Percentiles rank a stretch among this genome's conserved stretches.
phyloP scores from a whole-genome alignment of 108 stramenopile genomes.

The Phaeodactylum tricornutum region DNA sequence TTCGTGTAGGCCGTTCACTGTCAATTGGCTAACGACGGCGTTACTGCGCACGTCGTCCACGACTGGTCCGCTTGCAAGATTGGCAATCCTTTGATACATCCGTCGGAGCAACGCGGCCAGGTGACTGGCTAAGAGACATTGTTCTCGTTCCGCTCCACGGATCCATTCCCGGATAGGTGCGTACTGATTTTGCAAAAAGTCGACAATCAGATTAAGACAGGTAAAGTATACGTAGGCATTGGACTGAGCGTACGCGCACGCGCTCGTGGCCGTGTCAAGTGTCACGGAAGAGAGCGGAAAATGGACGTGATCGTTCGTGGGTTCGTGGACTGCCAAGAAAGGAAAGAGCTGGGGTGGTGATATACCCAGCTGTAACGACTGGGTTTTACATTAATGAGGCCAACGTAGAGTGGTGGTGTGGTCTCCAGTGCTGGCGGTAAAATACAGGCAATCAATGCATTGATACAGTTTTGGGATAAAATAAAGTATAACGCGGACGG shows the following conservation, averaged over 20 bases:
- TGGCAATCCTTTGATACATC: slow-evolving; percentile 19
- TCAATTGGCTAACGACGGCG: slow-evolving; percentile 42
- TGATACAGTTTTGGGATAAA: slow-evolving; percentile 72
- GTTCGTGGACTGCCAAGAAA: too few species aligned
- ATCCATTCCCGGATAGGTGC: slow-evolving; percentile 43
- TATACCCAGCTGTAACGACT: too few species aligned
- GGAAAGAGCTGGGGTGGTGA: slow-evolving; percentile 35
- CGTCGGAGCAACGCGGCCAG: slow-evolving; percentile 26
- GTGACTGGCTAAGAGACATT: slow-evolving; percentile 20
- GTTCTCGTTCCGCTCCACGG: slow-evolving; percentile 8
- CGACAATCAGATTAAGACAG: slow-evolving; percentile 57
- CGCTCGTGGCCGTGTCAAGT: slow-evolving; percentile 42
- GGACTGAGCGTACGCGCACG: slow-evolving; percentile 31
- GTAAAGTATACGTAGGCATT: slow-evolving; percentile 51
- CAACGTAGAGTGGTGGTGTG: slow-evolving; percentile 59
- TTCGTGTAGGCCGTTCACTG: slow-evolving; percentile 37
- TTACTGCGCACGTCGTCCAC: slow-evolving; percentile 44
- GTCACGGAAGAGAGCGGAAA: slow-evolving; percentile 64
- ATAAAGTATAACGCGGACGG: slow-evolving; percentile 60
- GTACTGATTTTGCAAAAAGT: slow-evolving; percentile 41
- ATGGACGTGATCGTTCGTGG: too few species aligned
- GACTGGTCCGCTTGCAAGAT: slow-evolving; percentile 30
- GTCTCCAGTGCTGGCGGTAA: slow-evolving; percentile 60
- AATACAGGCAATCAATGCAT: slow-evolving; percentile 59
- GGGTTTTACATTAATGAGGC: slow-evolving; percentile 56